A percentile compares a stretch with the other conserved stretches of the same genome.
phyloP scores from a whole-genome alignment of 371 early-diverging fungal genomes.

The Mucor plumbeus region DNA sequence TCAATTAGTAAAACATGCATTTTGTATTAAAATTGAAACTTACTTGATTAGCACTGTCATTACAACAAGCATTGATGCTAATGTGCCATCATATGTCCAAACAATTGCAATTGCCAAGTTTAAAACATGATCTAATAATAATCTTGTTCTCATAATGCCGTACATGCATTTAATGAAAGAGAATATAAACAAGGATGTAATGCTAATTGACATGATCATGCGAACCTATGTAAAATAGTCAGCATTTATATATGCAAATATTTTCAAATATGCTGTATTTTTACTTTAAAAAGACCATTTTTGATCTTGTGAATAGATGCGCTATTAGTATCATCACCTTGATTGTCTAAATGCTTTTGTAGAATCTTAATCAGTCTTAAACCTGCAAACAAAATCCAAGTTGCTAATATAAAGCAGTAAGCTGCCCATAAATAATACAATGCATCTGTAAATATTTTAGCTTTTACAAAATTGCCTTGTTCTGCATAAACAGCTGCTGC shows the following conservation, averaged over 20 bases:
- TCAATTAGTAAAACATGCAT: not conserved
- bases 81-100: constrained; percentile 27
- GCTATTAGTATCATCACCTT: constrained; percentile 3
- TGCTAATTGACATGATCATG: constrained; percentile 17
- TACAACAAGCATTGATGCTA: constrained; percentile 16
- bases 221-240: constrained; percentile 9
- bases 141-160: constrained; percentile 8
- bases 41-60: constrained; percentile 23
- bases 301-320: constrained; percentile 9
- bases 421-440: constrained; percentile 40
- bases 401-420: constrained; percentile 24
- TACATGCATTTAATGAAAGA: constrained; percentile 23
- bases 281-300: constrained; percentile 23
- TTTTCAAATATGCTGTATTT: not conserved
- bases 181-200: constrained; percentile 15
- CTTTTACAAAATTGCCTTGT: constrained; percentile 23
- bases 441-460: constrained; percentile 32
- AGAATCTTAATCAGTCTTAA: constrained; percentile 18
- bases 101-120: constrained; percentile 18
- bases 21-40: not conserved
- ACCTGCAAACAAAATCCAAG: constrained; percentile 20
- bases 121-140: constrained; percentile 5
- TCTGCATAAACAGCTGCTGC: constrained; percentile 38
- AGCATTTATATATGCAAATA: not conserved
- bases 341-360: constrained; percentile 14